Base-by-base conservation (phyloP, 2,329 filamentous ascomycete species). In the Lecanicillium sp. region DNA sequence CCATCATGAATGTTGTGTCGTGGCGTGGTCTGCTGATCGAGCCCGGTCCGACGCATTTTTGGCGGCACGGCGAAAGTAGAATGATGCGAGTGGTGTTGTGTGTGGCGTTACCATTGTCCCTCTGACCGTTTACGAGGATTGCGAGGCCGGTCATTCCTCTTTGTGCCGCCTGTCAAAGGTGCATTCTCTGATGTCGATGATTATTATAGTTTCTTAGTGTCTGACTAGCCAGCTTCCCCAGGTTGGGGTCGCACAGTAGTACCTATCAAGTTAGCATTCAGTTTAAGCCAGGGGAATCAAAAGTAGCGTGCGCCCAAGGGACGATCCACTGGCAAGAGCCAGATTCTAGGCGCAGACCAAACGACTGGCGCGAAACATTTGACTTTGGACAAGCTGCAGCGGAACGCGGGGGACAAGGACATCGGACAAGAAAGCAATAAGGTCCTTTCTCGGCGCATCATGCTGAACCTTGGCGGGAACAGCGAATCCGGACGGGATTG, bases 261-360 rank as follows among this genome's bases (percentile, higher is more conserved):
- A 40, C 44, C 27, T 26, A 47, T 47, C 15, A 27, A 40, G 44
- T 40, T 40, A 47, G 44, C 27, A n/a, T 15, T 39, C 20, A n/a
- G 15, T 15, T 24, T 26, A 20, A 33, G 36, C 44, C 44, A 47
- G 44, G 44, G 44, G 27, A 15, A 12, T n/a, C 15, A 47, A n/a
- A 35, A 26, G 36, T 40, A 47, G 44, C 29, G 44, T 40, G 23
- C n/a, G 14, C 35, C 43, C 35, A 32, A 19, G 35, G 19, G 33
- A 27, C 27, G 36, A 47, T 47, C 27, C 44, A 26, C 44, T 40
- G 44, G 15, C 24, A 29, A 21, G 14, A 15, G 15, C n/a, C 15
- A 27, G 32, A 45, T 45, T 45, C 29, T 45, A 29, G 17, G 23
- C 27, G 36, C 17, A 27, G 30, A 24, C 38, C 36, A 26, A 40